A percentile compares a stretch with the other conserved stretches of the same genome.
phyloP scores from a whole-genome alignment of 139 green algal species.

The Chlorella sp. region DNA sequence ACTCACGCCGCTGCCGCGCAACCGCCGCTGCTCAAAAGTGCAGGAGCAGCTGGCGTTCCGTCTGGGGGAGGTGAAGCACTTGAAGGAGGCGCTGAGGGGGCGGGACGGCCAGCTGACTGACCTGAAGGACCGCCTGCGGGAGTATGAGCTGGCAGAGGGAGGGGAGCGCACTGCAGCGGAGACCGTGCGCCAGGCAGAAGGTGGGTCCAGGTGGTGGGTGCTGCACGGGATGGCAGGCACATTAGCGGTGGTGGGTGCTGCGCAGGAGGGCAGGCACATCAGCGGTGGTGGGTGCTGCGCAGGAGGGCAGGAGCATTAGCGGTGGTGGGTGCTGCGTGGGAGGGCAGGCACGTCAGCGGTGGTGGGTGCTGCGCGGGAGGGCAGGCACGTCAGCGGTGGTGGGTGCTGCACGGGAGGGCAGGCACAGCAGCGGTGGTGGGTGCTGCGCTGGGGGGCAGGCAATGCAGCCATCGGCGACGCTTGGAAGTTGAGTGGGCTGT shows the following conservation, averaged over 20 bases:
- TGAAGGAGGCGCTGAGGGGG: conserved; percentile 42
- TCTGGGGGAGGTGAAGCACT: conserved; percentile 38
- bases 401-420: not conserved
- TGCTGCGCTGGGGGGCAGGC: not conserved
- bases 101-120: conserved; percentile 28
- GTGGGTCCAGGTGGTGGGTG: not conserved
- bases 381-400: not conserved
- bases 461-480: not conserved
- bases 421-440: not conserved
- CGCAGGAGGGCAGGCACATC: not conserved
- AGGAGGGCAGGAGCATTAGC: not conserved
- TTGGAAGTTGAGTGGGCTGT: too few species aligned
- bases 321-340: not conserved
- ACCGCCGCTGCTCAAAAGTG: not conserved
- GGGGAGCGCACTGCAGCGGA: conserved; percentile 16
- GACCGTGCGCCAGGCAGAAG: conserved; percentile 22
- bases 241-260: not conserved
- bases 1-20: too few species aligned
- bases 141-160: conserved; percentile 19
- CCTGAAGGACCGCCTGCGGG: conserved; percentile 30
- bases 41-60: conserved; percentile 37
- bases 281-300: not conserved
- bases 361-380: not conserved
- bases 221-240: not conserved
- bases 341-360: not conserved